Evolutionary conservation across 2,329 filamentous ascomycete species (phyloP).

Genomic region (Rhexocercosporidium sp.): DNA sequence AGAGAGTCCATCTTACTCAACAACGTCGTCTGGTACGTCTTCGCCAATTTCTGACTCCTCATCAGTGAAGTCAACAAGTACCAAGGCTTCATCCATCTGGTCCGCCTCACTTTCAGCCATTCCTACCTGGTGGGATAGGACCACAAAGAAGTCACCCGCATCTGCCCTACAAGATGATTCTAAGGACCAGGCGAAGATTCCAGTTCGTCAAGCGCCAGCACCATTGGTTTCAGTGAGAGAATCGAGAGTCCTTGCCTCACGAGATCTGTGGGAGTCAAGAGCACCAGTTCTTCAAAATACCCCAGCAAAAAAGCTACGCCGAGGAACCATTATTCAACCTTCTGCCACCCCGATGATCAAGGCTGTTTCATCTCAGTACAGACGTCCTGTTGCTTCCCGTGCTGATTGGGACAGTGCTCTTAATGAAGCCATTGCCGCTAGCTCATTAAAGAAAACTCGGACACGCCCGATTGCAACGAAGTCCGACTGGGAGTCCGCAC

Average conservation of each 20-base stretch:
- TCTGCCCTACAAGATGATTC: constrained; percentile 24
- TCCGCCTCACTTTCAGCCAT: constrained; percentile 12
- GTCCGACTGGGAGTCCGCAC: constrained; percentile 32
- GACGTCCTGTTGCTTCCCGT: constrained; percentile 21
- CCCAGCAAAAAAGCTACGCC: constrained; percentile 25
- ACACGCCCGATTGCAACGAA: constrained; percentile 15
- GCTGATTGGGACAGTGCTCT: constrained; percentile 37
- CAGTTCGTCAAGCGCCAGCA: constrained; percentile 27
- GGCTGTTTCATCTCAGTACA: constrained; percentile 28
- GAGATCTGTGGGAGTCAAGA: constrained; percentile 35
- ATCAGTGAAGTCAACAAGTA: constrained; percentile 41
- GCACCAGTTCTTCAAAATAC: constrained; percentile 23
- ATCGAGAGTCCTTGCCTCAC: constrained; percentile 35
- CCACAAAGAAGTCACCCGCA: constrained; percentile 24
- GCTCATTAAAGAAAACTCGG: constrained; percentile 19
- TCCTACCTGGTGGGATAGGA: constrained; percentile 25
- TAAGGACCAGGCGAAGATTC: constrained; percentile 28
- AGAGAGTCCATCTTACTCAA: constrained; percentile 39
- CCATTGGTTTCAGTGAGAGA: constrained; percentile 31
- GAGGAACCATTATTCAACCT: constrained; percentile 3
- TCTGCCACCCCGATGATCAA: constrained; percentile 14
- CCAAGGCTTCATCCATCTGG: constrained; percentile 41
- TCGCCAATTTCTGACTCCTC: constrained; percentile 40
- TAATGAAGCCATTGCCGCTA: constrained; percentile 33
- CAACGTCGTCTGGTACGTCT: constrained; percentile 37